A percentile compares a stretch with the other conserved stretches of the same genome.
Conservation (phyloP, 495 filamentous ascomycete species). For the Annulohypoxylon bovei region DNA sequence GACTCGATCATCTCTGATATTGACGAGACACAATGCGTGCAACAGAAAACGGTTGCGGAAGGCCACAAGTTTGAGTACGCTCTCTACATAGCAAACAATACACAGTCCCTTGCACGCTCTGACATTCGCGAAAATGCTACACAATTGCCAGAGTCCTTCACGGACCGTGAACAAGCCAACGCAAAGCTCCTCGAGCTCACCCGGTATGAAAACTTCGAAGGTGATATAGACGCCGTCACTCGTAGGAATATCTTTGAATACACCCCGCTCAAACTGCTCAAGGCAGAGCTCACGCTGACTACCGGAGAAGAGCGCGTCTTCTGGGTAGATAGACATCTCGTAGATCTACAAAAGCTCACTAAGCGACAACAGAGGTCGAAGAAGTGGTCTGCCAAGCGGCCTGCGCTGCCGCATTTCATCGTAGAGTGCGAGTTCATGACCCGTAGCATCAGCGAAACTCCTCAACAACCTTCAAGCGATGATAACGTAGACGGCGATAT, state of each 20-base stretch:
- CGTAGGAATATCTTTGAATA: conserved; percentile 10
- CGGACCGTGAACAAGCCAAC: conserved; percentile 22
- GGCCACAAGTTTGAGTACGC: background rate
- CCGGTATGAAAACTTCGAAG: background rate
- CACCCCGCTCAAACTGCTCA: conserved; percentile 16
- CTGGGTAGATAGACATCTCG: conserved; percentile 30
- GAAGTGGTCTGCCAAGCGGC: conserved; percentile 23
- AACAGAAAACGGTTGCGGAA: background rate
- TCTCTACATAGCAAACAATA: background rate
- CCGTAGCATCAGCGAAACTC: background rate
- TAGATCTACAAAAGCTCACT: conserved; percentile 10
- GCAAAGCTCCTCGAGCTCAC: conserved; percentile 9
- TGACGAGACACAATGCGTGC: background rate
- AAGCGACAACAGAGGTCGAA: background rate
- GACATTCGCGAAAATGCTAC: background rate
- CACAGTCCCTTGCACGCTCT: background rate
- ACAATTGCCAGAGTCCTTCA: background rate
- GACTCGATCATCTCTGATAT: background rate
- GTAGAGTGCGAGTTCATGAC: conserved; percentile 36
- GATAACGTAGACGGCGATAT: background rate
- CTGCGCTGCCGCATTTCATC: conserved; percentile 19
- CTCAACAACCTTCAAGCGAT: background rate
- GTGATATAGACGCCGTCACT: conserved; percentile 6
- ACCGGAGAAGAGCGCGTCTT: conserved; percentile 25
- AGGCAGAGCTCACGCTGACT: conserved; percentile 13